phyloP scores from a whole-genome alignment of 768 basidiomycete genomes.

The Chalciporus chontae region DNA sequence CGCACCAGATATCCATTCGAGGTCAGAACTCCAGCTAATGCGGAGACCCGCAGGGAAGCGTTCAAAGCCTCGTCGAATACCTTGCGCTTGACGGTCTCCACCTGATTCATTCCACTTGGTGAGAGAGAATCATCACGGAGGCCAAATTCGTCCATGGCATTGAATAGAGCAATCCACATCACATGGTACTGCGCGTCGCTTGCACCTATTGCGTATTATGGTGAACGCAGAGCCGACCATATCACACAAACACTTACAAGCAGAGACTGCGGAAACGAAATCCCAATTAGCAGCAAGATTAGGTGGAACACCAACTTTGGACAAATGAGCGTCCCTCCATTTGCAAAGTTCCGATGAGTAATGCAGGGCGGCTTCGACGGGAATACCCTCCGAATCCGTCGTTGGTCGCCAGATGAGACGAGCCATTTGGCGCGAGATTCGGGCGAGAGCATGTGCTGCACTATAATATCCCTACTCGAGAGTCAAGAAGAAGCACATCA shows the following conservation, averaged over 20 bases:
- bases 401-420: conserved; percentile 76
- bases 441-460: conserved; percentile 79
- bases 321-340: conserved; percentile 77
- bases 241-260: conserved; percentile 39
- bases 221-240: not conserved
- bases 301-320: conserved; percentile 79
- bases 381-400: conserved; percentile 74
- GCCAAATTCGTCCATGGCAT: conserved; percentile 81
- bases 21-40: conserved; percentile 81
- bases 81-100: conserved; percentile 64
- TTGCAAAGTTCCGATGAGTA: conserved; percentile 56
- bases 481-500: conserved; percentile 9
- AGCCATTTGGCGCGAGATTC: conserved; percentile 79
- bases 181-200: conserved; percentile 89
- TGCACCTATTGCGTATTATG: conserved; percentile 44
- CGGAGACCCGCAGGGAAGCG: conserved; percentile 83
- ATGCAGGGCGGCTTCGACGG: conserved; percentile 55
- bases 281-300: conserved; percentile 88
- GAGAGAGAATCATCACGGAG: conserved; percentile 54
- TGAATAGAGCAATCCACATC: conserved; percentile 85
- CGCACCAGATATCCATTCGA: conserved; percentile 83
- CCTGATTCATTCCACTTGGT: conserved; percentile 47
- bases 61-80: conserved; percentile 81
- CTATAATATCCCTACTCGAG: conserved; percentile 70
- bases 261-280: conserved; percentile 73